These are phyloP conservation scores for Gossypium laxum DNA, from an alignment of 441 rosid genomes.

Conservation along the genomic window DNA sequence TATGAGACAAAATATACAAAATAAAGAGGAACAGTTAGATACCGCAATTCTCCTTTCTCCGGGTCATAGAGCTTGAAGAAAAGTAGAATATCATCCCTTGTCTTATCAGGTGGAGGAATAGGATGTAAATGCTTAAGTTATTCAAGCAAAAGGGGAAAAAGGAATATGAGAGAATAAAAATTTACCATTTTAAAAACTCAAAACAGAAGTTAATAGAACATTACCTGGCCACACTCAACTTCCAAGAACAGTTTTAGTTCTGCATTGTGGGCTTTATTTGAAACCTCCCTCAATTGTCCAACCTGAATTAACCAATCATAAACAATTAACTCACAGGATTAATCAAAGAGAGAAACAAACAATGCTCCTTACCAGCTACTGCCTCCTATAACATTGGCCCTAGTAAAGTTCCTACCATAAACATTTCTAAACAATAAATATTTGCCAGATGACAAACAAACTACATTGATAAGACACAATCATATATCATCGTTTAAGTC, in stretches of 20 bases:
- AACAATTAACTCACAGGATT: not conserved
- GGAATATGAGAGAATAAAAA: not conserved
- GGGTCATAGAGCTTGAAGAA: conserved; percentile 89
- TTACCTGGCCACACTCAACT: conserved; percentile 70
- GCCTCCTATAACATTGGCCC: not conserved
- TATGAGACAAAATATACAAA: not conserved
- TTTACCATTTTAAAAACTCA: not conserved
- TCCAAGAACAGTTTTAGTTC: conserved; percentile 84
- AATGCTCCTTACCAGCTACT: not conserved
- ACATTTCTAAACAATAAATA: not conserved
- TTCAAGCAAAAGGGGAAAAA: not conserved
- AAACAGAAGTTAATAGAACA: not conserved
- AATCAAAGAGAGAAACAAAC: not conserved
- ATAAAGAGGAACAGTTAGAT: conserved; percentile 5
- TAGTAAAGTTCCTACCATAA: not conserved
- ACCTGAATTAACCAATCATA: conserved; percentile 39
- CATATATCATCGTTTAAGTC: not conserved
- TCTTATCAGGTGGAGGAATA: conserved; percentile 57
- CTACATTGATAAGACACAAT: not conserved
- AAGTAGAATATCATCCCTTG: conserved; percentile 72
- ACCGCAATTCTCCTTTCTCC: conserved; percentile 72
- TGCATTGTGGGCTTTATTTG: conserved; percentile 66
- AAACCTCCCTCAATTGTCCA: conserved; percentile 78
- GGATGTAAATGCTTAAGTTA: conserved; percentile 57
- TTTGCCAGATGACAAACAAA: not conserved